Evolutionary conservation across 2,329 filamentous ascomycete species (phyloP), one percentile per base, ranked within the genome.

Genomic region (Ascochyta koolunga): DNA sequence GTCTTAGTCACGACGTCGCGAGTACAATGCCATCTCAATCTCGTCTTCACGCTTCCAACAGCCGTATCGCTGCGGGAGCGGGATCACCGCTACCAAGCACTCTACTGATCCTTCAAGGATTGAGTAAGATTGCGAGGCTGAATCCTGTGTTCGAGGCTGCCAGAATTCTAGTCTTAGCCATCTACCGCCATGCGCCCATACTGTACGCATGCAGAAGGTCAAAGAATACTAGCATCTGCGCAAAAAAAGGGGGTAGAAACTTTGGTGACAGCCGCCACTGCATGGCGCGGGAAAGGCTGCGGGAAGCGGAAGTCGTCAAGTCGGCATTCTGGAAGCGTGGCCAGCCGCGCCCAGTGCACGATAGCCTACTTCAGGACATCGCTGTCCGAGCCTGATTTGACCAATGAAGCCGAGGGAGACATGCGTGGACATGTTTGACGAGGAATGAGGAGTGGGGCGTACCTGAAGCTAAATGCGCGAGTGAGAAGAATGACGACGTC

Each of bases 361-460:
- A 54, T 54, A 50, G 51, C 45, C 31, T 37, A 41, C 40, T 45
- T 50, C 24, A 39, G 25, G 33, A 38, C 21, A 21, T 32, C 45
- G 41, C 46, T 41, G 16, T 44, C 40, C 31, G 19, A 40, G 2
- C 37, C 40, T 45, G 45, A 36, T 54, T 32, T 31, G 31, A 40
- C 36, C 41, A 50, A 45, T 50, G 51, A 49, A 50, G 46, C 51
- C 45, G 51, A 54, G 51, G 45, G 41, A 50, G 36, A 54, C 50
- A 41, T 50, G 36, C 29, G 50, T 54, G 24, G 45, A 46, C 51
- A 37, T 45, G 45, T 54, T 54, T 50, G 45, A 54, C 22, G 18
- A 46, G 36, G 50, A 40, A 45, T 41, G 24, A 36, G 21, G 35
- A 40, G 51, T 54, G 51, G 51, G 51, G 45, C 51, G 40, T 45